Percentiles rank a stretch among this genome's conserved stretches.
Conservation (phyloP, 1,284 basidiomycete species). For the Neonothopanus nambi region DNA sequence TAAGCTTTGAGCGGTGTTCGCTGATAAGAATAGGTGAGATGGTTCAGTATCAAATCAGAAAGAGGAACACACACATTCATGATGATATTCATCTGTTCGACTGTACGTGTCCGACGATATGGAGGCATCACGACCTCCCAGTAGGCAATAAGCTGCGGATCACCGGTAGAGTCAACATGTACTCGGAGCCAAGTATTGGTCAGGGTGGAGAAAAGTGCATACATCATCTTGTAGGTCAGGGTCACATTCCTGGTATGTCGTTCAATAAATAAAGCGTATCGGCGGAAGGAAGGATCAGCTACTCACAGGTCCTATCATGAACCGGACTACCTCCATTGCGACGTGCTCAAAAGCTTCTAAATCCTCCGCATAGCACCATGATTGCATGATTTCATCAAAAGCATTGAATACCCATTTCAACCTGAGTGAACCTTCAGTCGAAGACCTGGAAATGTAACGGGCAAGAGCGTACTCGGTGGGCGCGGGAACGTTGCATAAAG, state of each 20-base stretch:
- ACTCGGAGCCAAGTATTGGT: not conserved
- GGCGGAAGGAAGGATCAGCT: not conserved
- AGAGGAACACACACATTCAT: conserved; percentile 53
- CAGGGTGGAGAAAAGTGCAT: conserved; percentile 8
- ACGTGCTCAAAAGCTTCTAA: conserved; percentile 67
- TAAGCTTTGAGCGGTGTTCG: conserved; percentile 50
- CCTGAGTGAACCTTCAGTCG: conserved; percentile 34
- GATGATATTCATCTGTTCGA: conserved; percentile 54
- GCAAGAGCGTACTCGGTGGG: conserved; percentile 57
- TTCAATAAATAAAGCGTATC: conserved; percentile 8
- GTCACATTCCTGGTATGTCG: conserved; percentile 43
- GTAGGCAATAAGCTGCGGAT: conserved; percentile 55
- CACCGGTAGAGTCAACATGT: conserved; percentile 2
- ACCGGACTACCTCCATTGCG: conserved; percentile 54
- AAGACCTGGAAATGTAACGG: not conserved
- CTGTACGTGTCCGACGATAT: conserved; percentile 46
- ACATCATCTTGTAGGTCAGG: conserved; percentile 64
- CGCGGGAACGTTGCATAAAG: conserved; percentile 66
- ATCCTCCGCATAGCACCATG: conserved; percentile 68
- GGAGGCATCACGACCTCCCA: conserved; percentile 63
- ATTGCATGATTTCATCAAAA: conserved; percentile 60
- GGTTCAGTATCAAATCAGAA: not conserved
- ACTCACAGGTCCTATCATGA: conserved; percentile 54
- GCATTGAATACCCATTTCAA: conserved; percentile 57
- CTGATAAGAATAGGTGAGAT: conserved; percentile 32